Evolutionary conservation across 495 filamentous ascomycete genomes (phyloP).

Genomic region (Hypoxylon fragiforme): DNA sequence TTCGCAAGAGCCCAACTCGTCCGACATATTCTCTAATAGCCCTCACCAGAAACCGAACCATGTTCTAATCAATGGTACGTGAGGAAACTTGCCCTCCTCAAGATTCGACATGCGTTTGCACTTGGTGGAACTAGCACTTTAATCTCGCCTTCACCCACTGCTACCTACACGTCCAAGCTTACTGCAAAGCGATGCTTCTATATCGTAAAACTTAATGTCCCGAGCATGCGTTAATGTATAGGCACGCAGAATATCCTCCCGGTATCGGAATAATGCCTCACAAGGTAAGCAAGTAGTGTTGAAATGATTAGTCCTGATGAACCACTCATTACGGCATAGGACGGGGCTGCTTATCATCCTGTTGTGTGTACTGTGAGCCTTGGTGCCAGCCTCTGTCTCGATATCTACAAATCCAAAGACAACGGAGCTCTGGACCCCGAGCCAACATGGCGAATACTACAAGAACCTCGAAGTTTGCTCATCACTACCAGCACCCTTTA

Average conservation of each 20-base stretch:
- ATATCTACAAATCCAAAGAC: slow-evolving; percentile 70
- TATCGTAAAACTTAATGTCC: slow-evolving; percentile 1
- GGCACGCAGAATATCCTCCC: slow-evolving; percentile 73
- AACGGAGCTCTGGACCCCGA: slow-evolving; percentile 49
- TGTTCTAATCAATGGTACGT: slow-evolving; percentile 73
- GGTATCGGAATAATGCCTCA: slow-evolving; percentile 96
- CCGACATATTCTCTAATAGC: slow-evolving; percentile 65
- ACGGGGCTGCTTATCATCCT: slow-evolving; percentile 82
- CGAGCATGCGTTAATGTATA: slow-evolving; percentile 19
- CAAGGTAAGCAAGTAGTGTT: slow-evolving; percentile 52
- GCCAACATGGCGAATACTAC: slow-evolving; percentile 71
- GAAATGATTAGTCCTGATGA: slow-evolving; percentile 1
- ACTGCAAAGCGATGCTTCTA: slow-evolving; percentile 2
- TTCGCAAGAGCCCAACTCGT: slow-evolving; percentile 26
- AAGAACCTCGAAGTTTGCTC: slow-evolving; percentile 82
- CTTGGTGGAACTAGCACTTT: background rate
- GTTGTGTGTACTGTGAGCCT: slow-evolving; percentile 90
- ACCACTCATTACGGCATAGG: slow-evolving; percentile 43
- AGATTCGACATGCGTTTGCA: background rate
- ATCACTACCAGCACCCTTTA: slow-evolving; percentile 73
- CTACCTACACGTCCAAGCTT: background rate
- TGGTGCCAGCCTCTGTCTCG: slow-evolving; percentile 73
- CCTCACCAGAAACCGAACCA: slow-evolving; percentile 85
- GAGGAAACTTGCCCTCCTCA: background rate
- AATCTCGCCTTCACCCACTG: background rate